Conservation (phyloP, 148 eudicot genomes). For the Suaeda aralocaspica region DNA sequence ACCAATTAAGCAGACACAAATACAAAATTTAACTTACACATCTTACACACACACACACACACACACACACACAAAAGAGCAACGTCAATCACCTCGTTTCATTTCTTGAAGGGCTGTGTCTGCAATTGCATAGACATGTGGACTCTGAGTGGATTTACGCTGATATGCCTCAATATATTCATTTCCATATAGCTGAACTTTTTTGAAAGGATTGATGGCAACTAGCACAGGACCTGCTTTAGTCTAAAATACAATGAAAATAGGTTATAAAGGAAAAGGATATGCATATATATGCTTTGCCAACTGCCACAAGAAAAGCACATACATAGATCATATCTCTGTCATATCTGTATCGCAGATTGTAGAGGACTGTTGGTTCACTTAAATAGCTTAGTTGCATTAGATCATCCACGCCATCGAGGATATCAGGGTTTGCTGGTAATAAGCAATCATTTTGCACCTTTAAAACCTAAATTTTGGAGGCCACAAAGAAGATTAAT, state of each 20-base stretch:
- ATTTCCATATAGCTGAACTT: conserved; percentile 71
- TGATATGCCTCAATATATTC: conserved; percentile 74
- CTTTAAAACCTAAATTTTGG: conserved; percentile 55
- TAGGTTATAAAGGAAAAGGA: conserved; percentile 8
- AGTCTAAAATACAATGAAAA: conserved; percentile 42
- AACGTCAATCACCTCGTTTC: conserved; percentile 66
- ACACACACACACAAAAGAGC: background rate
- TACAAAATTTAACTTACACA: background rate
- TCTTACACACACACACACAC: background rate
- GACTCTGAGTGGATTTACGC: conserved; percentile 54
- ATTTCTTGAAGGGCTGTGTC: conserved; percentile 88
- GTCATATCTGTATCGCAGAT: conserved; percentile 82
- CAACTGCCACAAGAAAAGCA: conserved; percentile 15
- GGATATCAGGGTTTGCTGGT: conserved; percentile 93
- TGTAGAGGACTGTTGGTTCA: conserved; percentile 89
- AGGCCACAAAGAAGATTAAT: conserved; percentile 4
- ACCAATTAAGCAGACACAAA: background rate
- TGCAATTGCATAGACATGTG: conserved; percentile 95
- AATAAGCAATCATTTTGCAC: conserved; percentile 56
- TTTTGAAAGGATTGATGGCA: conserved; percentile 89
- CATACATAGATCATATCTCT: conserved; percentile 81
- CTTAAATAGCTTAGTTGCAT: conserved; percentile 90
- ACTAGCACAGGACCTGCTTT: conserved; percentile 97
- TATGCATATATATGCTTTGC: conserved; percentile 1
- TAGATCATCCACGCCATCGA: conserved; percentile 95